phyloP scores from a whole-genome alignment of 1,284 basidiomycete genomes.

The Rhodotorula sp. region DNA sequence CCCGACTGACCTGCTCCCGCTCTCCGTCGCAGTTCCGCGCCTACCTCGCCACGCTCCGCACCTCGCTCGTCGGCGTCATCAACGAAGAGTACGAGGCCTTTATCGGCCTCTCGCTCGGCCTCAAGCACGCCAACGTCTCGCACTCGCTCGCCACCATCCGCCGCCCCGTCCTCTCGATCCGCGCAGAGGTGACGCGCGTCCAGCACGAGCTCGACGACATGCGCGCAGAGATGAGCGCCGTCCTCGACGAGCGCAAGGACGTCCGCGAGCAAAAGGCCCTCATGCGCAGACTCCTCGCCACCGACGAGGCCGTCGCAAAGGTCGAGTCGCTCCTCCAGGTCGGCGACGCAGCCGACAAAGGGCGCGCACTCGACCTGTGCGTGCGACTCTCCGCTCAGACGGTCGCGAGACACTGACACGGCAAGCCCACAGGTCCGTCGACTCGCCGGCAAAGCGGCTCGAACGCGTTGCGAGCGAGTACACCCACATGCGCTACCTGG shows the following conservation, averaged over 20 bases:
- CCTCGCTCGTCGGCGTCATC: constrained; percentile 90
- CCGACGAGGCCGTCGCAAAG: constrained; percentile 45
- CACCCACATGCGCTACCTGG: constrained; percentile 86
- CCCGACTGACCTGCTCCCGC: neutral
- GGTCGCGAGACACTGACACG: neutral
- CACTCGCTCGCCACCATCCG: constrained; percentile 36
- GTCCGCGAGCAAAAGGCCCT: constrained; percentile 79
- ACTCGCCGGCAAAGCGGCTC: constrained; percentile 66
- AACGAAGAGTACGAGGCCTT: constrained; percentile 98
- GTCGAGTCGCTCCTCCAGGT: constrained; percentile 43
- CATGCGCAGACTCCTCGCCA: constrained; percentile 41
- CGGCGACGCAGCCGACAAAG: constrained; percentile 5
- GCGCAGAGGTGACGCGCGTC: constrained; percentile 65
- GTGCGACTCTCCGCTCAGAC: neutral
- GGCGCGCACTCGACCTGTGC: constrained; percentile 17
- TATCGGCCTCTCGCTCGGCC: constrained; percentile 66
- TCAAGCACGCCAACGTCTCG: constrained; percentile 38
- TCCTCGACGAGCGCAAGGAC: constrained; percentile 69
- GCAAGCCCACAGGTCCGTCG: constrained; percentile 17
- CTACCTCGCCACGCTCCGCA: constrained; percentile 78
- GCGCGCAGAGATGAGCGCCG: constrained; percentile 72
- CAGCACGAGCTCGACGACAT: constrained; percentile 51
- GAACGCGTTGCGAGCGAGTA: constrained; percentile 81
- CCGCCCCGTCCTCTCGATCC: constrained; percentile 54
- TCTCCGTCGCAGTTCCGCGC: constrained; percentile 64